phyloP scores from a whole-genome alignment of 1,284 basidiomycete genomes.

The Phaffia rhodozyma region DNA sequence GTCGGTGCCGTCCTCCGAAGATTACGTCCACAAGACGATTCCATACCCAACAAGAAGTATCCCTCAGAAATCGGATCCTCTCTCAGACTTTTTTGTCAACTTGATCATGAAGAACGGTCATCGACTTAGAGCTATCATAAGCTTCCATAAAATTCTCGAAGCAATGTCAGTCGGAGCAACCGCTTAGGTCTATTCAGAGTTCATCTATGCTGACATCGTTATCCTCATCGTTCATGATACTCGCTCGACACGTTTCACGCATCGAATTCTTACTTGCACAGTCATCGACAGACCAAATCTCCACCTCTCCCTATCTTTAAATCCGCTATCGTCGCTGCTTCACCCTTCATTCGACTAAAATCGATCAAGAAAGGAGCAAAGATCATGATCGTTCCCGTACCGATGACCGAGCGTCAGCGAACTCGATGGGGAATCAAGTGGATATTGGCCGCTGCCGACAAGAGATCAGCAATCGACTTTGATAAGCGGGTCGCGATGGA shows the following conservation, averaged over 20 bases:
- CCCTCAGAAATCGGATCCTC: constrained; percentile 62
- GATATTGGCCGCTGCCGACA: constrained; percentile 51
- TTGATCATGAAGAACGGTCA: constrained; percentile 55
- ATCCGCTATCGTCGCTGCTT: constrained; percentile 49
- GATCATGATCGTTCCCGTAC: constrained; percentile 49
- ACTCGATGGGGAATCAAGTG: constrained; percentile 52
- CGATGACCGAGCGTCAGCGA: constrained; percentile 65
- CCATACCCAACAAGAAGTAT: constrained; percentile 27
- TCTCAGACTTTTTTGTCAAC: constrained; percentile 59
- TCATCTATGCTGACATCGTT: not conserved
- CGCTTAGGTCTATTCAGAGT: not conserved
- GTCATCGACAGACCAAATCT: constrained; percentile 60
- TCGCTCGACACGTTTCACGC: not conserved
- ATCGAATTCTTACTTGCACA: constrained; percentile 37
- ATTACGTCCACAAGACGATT: not conserved
- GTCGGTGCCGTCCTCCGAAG: too few species aligned
- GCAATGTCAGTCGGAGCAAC: constrained; percentile 25
- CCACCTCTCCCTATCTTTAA: constrained; percentile 66
- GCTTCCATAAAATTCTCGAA: constrained; percentile 47
- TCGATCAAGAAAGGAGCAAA: constrained; percentile 50
- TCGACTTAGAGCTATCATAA: constrained; percentile 50
- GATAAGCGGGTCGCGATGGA: constrained; percentile 63
- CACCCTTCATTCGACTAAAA: constrained; percentile 51
- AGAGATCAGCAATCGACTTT: constrained; percentile 42
- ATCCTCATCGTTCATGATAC: not conserved